Percentiles rank a stretch among this genome's conserved stretches.
Evolutionary conservation across 192 early-diverging fungal species (phyloP).

Genomic region (Chytriomyces confervae): DNA sequence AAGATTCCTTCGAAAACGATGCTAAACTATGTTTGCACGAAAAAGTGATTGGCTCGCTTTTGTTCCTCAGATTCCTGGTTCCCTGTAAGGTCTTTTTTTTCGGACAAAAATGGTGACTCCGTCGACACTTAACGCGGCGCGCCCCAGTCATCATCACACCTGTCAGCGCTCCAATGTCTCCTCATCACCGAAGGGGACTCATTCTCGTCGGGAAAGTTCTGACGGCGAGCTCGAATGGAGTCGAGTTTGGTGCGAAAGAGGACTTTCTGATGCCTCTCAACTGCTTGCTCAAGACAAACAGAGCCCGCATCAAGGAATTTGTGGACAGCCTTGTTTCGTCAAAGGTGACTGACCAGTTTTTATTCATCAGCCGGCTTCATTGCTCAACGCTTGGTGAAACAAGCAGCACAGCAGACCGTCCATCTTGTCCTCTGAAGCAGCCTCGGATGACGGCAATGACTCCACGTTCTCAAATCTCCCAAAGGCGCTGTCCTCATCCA

Average conservation of each 20-base stretch:
- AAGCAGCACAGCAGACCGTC: not conserved
- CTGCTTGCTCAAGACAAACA: conserved; percentile 52
- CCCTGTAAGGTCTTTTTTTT: conserved; percentile 47
- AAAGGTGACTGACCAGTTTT: conserved; percentile 7
- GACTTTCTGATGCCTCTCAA: conserved; percentile 58
- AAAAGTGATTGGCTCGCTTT: conserved; percentile 70
- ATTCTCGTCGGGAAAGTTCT: conserved; percentile 65
- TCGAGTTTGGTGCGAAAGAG: conserved; percentile 68
- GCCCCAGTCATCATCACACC: conserved; percentile 58
- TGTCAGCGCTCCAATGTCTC: conserved; percentile 46
- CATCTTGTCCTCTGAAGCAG: not conserved
- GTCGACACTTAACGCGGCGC: not conserved
- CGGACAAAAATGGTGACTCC: not conserved
- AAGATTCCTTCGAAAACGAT: not conserved
- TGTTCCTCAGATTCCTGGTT: conserved; percentile 65
- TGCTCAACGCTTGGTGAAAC: not conserved
- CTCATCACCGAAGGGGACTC: conserved; percentile 52
- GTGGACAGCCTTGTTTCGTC: not conserved
- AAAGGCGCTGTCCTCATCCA: not conserved
- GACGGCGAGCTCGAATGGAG: conserved; percentile 65
- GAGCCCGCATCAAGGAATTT: conserved; percentile 54
- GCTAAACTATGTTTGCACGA: conserved; percentile 67
- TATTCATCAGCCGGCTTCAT: not conserved
- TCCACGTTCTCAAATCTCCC: not conserved
- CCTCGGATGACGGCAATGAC: not conserved